A percentile compares a stretch with the other conserved stretches of the same genome.
These are phyloP conservation scores for Fusarium oligoseptatum DNA, from an alignment of 2,329 filamentous ascomycete species.

Conservation along the genomic window DNA sequence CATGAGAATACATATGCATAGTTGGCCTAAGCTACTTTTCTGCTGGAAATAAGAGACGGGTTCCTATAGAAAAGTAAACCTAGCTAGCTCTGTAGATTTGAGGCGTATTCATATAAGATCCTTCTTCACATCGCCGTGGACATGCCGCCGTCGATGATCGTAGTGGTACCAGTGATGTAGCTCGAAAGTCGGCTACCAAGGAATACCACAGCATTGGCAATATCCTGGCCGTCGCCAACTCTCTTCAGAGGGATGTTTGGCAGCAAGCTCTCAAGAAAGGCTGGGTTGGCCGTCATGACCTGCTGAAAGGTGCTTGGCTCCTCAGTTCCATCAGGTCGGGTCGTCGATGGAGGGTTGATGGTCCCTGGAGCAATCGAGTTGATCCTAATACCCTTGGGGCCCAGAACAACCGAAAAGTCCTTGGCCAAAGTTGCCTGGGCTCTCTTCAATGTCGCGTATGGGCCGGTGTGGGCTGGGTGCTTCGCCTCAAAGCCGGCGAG, in stretches of 20 bases:
- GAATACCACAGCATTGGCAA: constrained; percentile 44
- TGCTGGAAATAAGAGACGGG: background rate
- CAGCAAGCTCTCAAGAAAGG: constrained; percentile 11
- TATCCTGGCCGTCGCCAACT: constrained; percentile 34
- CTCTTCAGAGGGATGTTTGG: constrained; percentile 27
- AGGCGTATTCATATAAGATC: background rate
- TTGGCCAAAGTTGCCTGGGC: constrained; percentile 44
- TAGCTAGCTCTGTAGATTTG: background rate
- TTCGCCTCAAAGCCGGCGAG: constrained; percentile 40
- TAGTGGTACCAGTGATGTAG: constrained; percentile 36
- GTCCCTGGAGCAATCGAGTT: constrained; percentile 40
- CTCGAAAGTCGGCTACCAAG: constrained; percentile 39
- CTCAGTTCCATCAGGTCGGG: constrained; percentile 34
- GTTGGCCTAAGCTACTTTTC: background rate
- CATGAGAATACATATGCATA: background rate
- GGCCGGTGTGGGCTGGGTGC: constrained; percentile 18
- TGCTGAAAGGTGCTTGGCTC: constrained; percentile 36
- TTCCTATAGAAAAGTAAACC: background rate
- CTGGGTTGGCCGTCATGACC: constrained; percentile 16
- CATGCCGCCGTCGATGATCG: constrained; percentile 43
- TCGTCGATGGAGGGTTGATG: constrained; percentile 33
- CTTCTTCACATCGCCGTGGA: background rate
- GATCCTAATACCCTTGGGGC: constrained; percentile 40
- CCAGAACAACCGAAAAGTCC: constrained; percentile 38
- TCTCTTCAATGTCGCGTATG: constrained; percentile 43